Percentiles rank a stretch among this genome's conserved stretches.
Conservation (phyloP, 2,329 filamentous ascomycete species). For the Lomentospora prolificans region DNA sequence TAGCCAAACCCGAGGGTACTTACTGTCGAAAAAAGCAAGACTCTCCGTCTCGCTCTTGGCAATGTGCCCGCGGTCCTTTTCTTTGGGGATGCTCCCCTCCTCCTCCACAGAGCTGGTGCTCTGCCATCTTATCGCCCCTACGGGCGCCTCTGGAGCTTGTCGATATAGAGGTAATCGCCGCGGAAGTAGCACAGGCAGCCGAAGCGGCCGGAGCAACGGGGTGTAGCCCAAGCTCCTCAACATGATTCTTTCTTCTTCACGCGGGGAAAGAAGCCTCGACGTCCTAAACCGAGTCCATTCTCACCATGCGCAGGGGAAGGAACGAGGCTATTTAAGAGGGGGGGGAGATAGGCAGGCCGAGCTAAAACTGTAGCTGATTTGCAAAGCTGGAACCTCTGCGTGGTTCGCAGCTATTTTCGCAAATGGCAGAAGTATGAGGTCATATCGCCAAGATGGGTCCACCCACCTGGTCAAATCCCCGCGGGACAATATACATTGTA, state of each 20-base stretch:
- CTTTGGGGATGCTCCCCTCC: constrained; percentile 29
- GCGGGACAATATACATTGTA: too few species aligned
- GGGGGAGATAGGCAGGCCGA: too few species aligned
- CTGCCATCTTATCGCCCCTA: constrained; percentile 10
- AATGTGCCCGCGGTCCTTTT: constrained; percentile 73
- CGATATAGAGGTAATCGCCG: neutral
- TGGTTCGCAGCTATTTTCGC: neutral
- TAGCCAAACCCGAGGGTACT: too few species aligned
- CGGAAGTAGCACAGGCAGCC: neutral
- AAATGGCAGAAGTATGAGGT: constrained; percentile 3
- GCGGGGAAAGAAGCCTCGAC: neutral
- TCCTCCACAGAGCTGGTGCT: constrained; percentile 12
- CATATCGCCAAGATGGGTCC: constrained; percentile 4
- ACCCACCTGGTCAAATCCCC: too few species aligned
- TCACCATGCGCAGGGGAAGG: neutral
- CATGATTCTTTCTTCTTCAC: neutral
- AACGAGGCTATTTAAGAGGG: neutral
- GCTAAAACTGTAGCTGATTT: too few species aligned
- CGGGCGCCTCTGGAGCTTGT: neutral
- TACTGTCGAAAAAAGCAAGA: constrained; percentile 84
- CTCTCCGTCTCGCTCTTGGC: constrained; percentile 65
- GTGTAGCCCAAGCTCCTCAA: neutral
- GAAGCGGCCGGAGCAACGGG: constrained; percentile 5
- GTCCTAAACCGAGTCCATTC: neutral
- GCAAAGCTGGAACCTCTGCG: too few species aligned